Conservation (phyloP, 805 yeast species). For the Priceomyces medius region DNA sequence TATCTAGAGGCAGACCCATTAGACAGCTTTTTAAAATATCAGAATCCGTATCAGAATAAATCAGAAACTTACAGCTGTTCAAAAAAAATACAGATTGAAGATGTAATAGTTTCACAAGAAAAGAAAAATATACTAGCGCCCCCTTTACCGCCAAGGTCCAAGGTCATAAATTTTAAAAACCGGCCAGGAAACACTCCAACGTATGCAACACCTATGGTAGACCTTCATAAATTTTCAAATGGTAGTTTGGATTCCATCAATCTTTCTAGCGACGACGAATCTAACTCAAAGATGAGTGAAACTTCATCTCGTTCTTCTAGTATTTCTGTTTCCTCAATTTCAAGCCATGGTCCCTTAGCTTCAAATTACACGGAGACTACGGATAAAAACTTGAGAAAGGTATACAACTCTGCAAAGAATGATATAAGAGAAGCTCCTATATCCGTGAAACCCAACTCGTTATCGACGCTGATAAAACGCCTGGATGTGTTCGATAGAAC, state of each 20-base stretch:
- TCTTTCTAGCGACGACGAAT: constrained; percentile 8
- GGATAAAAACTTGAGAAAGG: constrained; percentile 19
- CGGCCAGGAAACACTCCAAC: constrained; percentile 2
- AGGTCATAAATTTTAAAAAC: background rate
- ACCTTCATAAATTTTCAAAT: background rate
- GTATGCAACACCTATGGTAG: background rate
- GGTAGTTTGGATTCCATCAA: background rate
- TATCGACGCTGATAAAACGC: constrained; percentile 5
- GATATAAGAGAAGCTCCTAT: constrained; percentile 32
- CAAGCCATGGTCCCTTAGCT: constrained; percentile 15
- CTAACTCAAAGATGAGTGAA: background rate
- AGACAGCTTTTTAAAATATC: constrained; percentile 25
- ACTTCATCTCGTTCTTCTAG: constrained; percentile 7
- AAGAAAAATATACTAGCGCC: constrained; percentile 15
- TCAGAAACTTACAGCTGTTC: constrained; percentile 31
- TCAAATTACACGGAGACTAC: constrained; percentile 16
- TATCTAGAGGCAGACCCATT: constrained; percentile 32
- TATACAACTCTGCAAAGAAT: constrained; percentile 37
- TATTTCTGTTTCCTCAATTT: constrained; percentile 13
- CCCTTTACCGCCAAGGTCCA: constrained; percentile 32
- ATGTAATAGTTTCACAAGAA: constrained; percentile 12
- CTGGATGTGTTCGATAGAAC: constrained; percentile 14
- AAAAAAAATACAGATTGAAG: constrained; percentile 13
- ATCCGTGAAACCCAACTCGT: constrained; percentile 5
- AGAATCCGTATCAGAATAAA: constrained; percentile 23